phyloP scores from a whole-genome alignment of 1,284 basidiomycete species.

The Agaricales sp. region DNA sequence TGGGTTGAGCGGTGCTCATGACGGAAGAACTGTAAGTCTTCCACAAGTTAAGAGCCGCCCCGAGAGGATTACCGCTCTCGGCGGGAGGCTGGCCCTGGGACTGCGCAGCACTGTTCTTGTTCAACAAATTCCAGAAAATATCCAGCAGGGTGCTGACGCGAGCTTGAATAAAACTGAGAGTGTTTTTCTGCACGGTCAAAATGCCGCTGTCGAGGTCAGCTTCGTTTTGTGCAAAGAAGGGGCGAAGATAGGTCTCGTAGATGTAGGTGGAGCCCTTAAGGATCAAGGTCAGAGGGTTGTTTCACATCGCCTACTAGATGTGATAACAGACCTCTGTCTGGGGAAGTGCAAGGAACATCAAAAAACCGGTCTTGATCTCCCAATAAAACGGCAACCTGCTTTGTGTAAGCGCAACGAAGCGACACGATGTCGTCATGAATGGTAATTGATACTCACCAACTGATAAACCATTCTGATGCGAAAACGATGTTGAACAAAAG shows the following conservation, averaged over 20 bases:
- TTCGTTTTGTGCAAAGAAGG: constrained; percentile 59
- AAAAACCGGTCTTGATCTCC: constrained; percentile 58
- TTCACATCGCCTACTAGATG: background rate
- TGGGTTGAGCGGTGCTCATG: constrained; percentile 16
- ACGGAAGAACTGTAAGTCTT: constrained; percentile 24
- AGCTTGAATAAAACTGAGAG: constrained; percentile 38
- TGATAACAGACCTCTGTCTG: constrained; percentile 49
- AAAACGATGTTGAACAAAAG: background rate
- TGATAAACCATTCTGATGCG: background rate
- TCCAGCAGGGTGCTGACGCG: constrained; percentile 38
- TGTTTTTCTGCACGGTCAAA: constrained; percentile 38
- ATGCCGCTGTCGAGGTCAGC: constrained; percentile 57
- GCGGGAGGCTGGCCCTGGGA: constrained; percentile 4
- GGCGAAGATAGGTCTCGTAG: constrained; percentile 55
- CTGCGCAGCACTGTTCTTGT: constrained; percentile 20
- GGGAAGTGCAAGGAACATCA: constrained; percentile 66
- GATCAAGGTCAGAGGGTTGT: constrained; percentile 7
- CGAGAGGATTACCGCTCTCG: constrained; percentile 13
- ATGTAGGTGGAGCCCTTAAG: constrained; percentile 64
- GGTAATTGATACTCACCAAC: constrained; percentile 3
- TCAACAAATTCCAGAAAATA: constrained; percentile 30
- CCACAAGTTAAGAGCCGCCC: constrained; percentile 26
- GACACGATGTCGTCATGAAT: background rate
- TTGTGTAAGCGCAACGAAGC: background rate
- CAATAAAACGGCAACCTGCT: constrained; percentile 75